phyloP scores from a whole-genome alignment of 495 filamentous ascomycete genomes.

The Aspergillus bridgeri region DNA sequence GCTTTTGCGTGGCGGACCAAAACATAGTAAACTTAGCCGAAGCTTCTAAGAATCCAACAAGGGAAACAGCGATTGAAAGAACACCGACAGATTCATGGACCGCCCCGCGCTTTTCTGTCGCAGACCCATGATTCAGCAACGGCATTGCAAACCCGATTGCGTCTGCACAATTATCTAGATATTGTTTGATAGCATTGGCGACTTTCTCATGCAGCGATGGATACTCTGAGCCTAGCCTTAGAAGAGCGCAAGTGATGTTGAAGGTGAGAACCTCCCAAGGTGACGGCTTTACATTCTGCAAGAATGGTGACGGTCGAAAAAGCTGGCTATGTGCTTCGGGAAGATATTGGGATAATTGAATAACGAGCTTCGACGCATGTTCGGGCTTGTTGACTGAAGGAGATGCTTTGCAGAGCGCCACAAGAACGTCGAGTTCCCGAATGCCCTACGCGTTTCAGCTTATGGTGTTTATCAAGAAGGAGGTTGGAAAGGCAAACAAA shows the following conservation, averaged over 20 bases:
- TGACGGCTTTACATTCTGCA: conserved; percentile 77
- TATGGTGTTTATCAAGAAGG: background rate
- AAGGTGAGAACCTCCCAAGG: conserved; percentile 86
- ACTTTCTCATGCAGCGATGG: conserved; percentile 59
- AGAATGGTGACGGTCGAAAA: conserved; percentile 75
- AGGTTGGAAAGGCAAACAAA: conserved; percentile 30
- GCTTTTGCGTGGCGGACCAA: conserved; percentile 68
- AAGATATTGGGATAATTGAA: conserved; percentile 76
- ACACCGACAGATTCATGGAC: conserved; percentile 63
- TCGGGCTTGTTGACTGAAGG: conserved; percentile 61
- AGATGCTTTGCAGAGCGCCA: conserved; percentile 86
- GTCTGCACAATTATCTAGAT: conserved; percentile 62
- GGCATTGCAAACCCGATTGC: conserved; percentile 42
- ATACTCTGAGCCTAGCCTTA: conserved; percentile 71
- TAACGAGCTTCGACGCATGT: conserved; percentile 67
- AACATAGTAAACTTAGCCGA: conserved; percentile 71
- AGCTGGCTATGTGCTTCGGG: conserved; percentile 74
- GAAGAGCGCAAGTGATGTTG: conserved; percentile 71
- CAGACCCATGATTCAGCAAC: conserved; percentile 36
- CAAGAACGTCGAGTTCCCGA: conserved; percentile 82
- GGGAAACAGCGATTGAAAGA: conserved; percentile 70
- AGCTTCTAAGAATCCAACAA: conserved; percentile 85
- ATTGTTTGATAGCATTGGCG: conserved; percentile 57
- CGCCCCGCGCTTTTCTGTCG: conserved; percentile 47
- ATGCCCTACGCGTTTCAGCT: conserved; percentile 49